phyloP scores from a whole-genome alignment of 2,329 filamentous ascomycete genomes.

The Fusarium brevicatenulatum region DNA sequence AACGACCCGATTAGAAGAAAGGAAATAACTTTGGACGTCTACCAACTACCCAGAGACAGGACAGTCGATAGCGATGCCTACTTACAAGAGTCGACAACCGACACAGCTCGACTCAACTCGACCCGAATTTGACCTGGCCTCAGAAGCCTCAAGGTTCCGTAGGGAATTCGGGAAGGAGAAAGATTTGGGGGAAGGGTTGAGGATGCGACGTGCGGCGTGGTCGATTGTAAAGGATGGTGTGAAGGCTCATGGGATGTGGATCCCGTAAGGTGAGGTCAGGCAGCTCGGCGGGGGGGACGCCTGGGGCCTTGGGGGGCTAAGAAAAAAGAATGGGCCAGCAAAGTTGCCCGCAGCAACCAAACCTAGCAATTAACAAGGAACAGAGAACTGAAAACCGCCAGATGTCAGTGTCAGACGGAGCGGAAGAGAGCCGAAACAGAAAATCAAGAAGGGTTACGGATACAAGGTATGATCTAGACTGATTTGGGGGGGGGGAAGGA shows the following conservation, averaged over 20 bases:
- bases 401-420: slow-evolving; percentile 24
- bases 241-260: slow-evolving; percentile 32
- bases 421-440: slow-evolving; percentile 25
- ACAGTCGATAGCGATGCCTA: slow-evolving; percentile 21
- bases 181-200: slow-evolving; percentile 37
- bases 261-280: slow-evolving; percentile 17
- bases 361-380: slow-evolving; percentile 21
- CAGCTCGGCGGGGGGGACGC: slow-evolving; percentile 1
- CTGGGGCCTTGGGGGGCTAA: slow-evolving; percentile 15
- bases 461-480: slow-evolving; percentile 1
- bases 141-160: slow-evolving; percentile 24
- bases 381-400: not conserved
- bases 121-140: slow-evolving; percentile 29
- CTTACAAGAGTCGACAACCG: slow-evolving; percentile 18
- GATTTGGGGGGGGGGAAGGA: slow-evolving; percentile 1
- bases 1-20: slow-evolving; percentile 27
- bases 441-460: not conserved
- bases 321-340: slow-evolving; percentile 37
- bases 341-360: slow-evolving; percentile 45
- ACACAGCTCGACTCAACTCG: slow-evolving; percentile 6
- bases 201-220: slow-evolving; percentile 35
- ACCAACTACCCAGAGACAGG: slow-evolving; percentile 8
- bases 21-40: slow-evolving; percentile 15
- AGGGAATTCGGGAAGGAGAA: slow-evolving; percentile 29
- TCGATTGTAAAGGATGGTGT: slow-evolving; percentile 30